Evolutionary conservation across 192 early-diverging fungal genomes (phyloP).

Genomic region (Tieghemiomyces parasiticus): DNA sequence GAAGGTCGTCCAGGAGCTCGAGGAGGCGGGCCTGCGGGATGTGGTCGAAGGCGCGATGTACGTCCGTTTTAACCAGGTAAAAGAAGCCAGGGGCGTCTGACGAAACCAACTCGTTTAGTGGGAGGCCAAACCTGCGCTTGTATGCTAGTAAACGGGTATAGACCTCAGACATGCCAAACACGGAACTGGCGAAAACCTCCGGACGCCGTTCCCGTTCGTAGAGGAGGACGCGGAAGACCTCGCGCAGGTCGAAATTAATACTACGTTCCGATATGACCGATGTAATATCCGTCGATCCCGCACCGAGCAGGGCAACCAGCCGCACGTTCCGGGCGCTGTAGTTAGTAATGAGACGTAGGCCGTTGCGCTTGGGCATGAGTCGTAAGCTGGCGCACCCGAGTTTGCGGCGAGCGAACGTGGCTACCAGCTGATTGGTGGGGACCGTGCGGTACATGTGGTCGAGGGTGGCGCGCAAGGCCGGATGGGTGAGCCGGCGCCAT

Average conservation of each 20-base stretch:
- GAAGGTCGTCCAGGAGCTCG: constrained; percentile 25
- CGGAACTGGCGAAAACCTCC: constrained; percentile 16
- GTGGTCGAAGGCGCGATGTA: constrained; percentile 63
- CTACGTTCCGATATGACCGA: background rate
- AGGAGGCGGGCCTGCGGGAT: constrained; percentile 59
- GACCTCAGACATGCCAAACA: constrained; percentile 28
- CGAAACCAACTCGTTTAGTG: no score
- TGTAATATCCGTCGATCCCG: constrained; percentile 21
- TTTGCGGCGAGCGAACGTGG: constrained; percentile 3
- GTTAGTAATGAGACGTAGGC: constrained; percentile 62
- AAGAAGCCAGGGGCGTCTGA: constrained; percentile 12
- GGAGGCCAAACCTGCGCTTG: constrained; percentile 18
- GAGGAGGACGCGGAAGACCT: constrained; percentile 35
- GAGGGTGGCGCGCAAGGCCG: background rate
- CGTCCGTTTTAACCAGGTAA: constrained; percentile 77
- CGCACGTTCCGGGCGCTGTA: constrained; percentile 15
- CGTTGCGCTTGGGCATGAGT: constrained; percentile 62
- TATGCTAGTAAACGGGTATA: constrained; percentile 24
- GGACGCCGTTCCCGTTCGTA: constrained; percentile 32
- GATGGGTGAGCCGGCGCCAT: background rate
- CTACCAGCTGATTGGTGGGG: background rate
- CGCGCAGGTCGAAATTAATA: constrained; percentile 34
- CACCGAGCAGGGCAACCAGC: constrained; percentile 17
- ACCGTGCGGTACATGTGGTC: background rate
- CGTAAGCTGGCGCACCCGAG: constrained; percentile 49